A percentile compares a stretch with the other conserved stretches of the same genome.
Conservation (phyloP, 192 early-diverging fungal species). For the Piromyces finnis region DNA sequence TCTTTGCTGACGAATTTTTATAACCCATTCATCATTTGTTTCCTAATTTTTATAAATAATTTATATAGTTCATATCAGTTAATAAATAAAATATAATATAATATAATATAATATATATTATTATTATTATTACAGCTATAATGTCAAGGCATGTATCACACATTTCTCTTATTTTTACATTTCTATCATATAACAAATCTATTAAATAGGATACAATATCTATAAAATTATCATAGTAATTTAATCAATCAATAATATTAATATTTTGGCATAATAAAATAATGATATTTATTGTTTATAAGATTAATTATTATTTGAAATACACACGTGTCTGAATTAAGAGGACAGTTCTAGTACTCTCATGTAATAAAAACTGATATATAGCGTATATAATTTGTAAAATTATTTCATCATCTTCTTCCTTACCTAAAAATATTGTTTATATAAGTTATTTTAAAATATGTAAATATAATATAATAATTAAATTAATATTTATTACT, state of each 20-base stretch:
- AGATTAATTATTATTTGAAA: no score
- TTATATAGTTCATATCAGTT: not conserved
- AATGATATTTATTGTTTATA: no score
- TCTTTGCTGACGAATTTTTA: slow-evolving; percentile 26
- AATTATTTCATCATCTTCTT: slow-evolving; percentile 45
- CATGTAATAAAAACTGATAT: slow-evolving; percentile 1
- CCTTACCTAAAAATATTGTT: slow-evolving; percentile 13
- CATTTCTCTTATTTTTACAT: slow-evolving; percentile 28
- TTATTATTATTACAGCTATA: slow-evolving; percentile 13
- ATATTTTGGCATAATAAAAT: no score
- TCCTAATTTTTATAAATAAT: slow-evolving; percentile 11
- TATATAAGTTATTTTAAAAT: no score
- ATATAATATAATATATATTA: not conserved
- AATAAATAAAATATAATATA: not conserved
- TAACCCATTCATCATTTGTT: slow-evolving; percentile 28
- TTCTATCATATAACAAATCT: slow-evolving; percentile 37
- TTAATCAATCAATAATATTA: no score
- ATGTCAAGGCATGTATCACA: slow-evolving; percentile 34
- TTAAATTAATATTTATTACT: not conserved
- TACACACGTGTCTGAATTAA: not conserved
- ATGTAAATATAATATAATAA: not conserved
- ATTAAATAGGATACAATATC: slow-evolving; percentile 33
- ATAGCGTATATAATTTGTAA: slow-evolving; percentile 35
- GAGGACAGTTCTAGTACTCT: not conserved
- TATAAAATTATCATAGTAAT: no score